A percentile compares a stretch with the other conserved stretches of the same genome.
Conservation (phyloP, 2,329 filamentous ascomycete genomes). For the Clathrospora elynae region DNA sequence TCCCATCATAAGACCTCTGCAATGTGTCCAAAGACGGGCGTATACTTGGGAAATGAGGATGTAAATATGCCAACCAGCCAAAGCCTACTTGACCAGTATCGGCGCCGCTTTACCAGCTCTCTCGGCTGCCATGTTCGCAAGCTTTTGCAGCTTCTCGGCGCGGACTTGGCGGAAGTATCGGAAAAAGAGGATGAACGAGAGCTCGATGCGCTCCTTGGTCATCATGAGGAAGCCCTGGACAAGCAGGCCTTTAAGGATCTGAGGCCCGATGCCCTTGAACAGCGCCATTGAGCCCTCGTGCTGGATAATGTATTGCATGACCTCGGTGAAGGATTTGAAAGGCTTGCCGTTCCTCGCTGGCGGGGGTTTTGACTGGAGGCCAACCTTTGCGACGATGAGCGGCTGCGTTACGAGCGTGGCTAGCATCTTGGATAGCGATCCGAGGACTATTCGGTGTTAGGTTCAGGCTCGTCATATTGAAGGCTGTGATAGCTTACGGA, state of each 20-base stretch:
- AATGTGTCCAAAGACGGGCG: conserved; percentile 2
- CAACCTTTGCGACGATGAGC: conserved; percentile 96
- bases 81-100: conserved; percentile 38
- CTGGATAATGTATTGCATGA: conserved; percentile 91
- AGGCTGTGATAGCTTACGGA: conserved; percentile 66
- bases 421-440: conserved; percentile 88
- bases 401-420: conserved; percentile 93
- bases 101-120: conserved; percentile 51
- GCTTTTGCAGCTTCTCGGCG: conserved; percentile 70
- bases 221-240: conserved; percentile 98
- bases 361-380: conserved; percentile 90
- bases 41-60: conserved; percentile 12
- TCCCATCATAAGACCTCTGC: too few relatives aligned
- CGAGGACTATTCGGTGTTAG: conserved; percentile 67
- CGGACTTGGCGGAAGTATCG: conserved; percentile 76
- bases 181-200: conserved; percentile 84
- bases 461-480: conserved; percentile 3
- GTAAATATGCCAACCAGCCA: conserved; percentile 2
- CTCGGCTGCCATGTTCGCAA: conserved; percentile 66
- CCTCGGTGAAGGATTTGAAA: conserved; percentile 90
- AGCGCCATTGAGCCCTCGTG: conserved; percentile 83
- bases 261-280: conserved; percentile 95
- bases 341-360: conserved; percentile 82
- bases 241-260: conserved; percentile 88
- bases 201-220: conserved; percentile 95